Evolutionary conservation across 2,329 filamentous ascomycete species (phyloP).

Genomic region (Verticillium albo-atrum): DNA sequence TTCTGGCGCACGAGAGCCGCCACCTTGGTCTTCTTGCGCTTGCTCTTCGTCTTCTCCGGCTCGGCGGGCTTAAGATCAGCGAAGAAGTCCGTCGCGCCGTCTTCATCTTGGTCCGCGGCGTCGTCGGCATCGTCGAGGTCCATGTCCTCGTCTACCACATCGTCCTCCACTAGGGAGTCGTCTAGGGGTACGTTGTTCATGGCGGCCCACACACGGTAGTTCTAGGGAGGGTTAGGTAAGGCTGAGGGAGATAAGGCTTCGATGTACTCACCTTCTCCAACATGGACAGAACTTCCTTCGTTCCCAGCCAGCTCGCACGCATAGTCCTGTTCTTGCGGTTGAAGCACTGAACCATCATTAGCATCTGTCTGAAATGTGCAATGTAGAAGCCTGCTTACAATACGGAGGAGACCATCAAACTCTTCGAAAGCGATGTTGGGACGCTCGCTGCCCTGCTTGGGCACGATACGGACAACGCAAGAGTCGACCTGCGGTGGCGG

Average conservation of each 20-base stretch:
- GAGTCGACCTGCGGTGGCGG: conserved; percentile 91
- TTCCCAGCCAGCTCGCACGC: conserved; percentile 72
- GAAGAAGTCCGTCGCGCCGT: conserved; percentile 79
- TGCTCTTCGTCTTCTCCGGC: conserved; percentile 56
- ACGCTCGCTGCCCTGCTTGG: conserved; percentile 70
- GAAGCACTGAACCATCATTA: conserved; percentile 28
- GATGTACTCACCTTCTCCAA: conserved; percentile 48
- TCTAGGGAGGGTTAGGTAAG: conserved; percentile 34
- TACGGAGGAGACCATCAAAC: conserved; percentile 83
- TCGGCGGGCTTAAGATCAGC: conserved; percentile 53
- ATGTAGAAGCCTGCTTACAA: conserved; percentile 42
- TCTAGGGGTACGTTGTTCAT: conserved; percentile 78
- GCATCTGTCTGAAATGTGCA: neutral
- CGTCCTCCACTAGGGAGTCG: conserved; percentile 46
- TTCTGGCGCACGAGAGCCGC: conserved; percentile 81
- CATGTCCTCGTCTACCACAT: conserved; percentile 33
- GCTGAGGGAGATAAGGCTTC: neutral
- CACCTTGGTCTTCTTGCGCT: conserved; percentile 75
- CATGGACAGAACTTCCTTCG: conserved; percentile 74
- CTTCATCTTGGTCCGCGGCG: conserved; percentile 43
- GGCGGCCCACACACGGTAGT: conserved; percentile 87
- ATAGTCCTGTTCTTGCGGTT: conserved; percentile 87
- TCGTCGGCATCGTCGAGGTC: conserved; percentile 41
- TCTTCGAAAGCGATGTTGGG: conserved; percentile 91
- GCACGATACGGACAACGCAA: conserved; percentile 84